These are phyloP conservation scores for Talaromyces islandicus DNA, from an alignment of 2,329 filamentous ascomycete species.

Conservation along the genomic window DNA sequence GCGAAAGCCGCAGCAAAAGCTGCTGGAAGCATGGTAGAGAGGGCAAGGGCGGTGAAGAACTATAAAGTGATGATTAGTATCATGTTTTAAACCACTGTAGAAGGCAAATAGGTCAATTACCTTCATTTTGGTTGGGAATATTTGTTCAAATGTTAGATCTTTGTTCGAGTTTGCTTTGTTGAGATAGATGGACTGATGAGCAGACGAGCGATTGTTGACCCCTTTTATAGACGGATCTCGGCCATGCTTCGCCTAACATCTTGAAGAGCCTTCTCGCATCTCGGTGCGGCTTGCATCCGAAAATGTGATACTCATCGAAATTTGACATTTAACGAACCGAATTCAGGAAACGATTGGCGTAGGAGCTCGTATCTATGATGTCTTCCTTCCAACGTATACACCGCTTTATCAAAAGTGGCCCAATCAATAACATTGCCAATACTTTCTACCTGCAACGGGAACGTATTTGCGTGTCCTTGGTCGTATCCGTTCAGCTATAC, in stretches of 20 bases:
- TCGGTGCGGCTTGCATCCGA: not conserved
- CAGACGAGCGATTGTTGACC: not conserved
- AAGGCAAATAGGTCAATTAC: not conserved
- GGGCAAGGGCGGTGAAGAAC: not conserved
- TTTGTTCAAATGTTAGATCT: not conserved
- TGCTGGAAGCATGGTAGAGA: not conserved
- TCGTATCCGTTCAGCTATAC: not conserved
- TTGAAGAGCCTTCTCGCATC: not conserved
- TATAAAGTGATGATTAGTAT: not conserved
- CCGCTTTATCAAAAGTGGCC: not conserved
- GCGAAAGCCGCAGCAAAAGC: not conserved
- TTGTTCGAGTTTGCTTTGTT: not conserved
- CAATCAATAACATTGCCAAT: not conserved
- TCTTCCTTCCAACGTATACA: not conserved
- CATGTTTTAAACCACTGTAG: not conserved
- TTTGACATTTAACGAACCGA: not conserved
- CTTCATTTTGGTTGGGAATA: not conserved
- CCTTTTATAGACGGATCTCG: conserved; percentile 1
- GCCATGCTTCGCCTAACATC: not conserved
- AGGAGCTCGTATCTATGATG: not conserved
- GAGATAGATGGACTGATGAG: not conserved
- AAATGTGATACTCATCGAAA: not conserved
- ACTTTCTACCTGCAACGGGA: not conserved
- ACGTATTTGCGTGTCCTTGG: not conserved
- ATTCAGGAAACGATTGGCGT: not conserved